Evolutionary conservation across 2,329 filamentous ascomycete species (phyloP).

Genomic region (Aspergillus sp.): DNA sequence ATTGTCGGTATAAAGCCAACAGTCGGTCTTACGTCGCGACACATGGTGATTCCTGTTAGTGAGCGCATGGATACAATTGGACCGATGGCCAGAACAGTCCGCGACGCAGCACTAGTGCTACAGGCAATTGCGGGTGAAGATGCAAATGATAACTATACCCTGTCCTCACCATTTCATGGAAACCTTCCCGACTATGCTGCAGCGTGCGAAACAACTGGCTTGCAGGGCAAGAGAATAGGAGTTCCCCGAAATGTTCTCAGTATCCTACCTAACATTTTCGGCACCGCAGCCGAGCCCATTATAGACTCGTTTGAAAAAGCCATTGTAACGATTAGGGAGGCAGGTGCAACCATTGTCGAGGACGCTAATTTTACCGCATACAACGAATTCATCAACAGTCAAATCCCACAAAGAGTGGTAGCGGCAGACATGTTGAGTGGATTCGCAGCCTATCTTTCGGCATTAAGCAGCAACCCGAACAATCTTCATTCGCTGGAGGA

Average conservation of each 20-base stretch:
- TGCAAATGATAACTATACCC: conserved; percentile 57
- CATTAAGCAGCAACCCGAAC: conserved; percentile 59
- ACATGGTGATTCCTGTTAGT: conserved; percentile 64
- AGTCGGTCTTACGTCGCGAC: conserved; percentile 60
- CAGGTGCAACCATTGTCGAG: conserved; percentile 62
- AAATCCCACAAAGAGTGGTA: conserved; percentile 44
- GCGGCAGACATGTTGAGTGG: conserved; percentile 61
- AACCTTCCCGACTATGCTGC: conserved; percentile 60
- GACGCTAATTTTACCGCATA: conserved; percentile 59
- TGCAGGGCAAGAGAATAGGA: conserved; percentile 62
- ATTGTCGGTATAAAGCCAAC: conserved; percentile 69
- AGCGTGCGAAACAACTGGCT: conserved; percentile 54
- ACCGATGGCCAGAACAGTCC: conserved; percentile 59
- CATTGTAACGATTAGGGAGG: conserved; percentile 52
- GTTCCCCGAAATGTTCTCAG: conserved; percentile 61
- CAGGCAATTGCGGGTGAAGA: conserved; percentile 60
- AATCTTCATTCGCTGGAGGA: conserved; percentile 54
- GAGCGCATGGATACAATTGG: conserved; percentile 58
- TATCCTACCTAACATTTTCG: conserved; percentile 28
- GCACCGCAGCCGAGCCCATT: conserved; percentile 40
- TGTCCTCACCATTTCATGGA: conserved; percentile 55
- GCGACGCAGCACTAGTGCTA: conserved; percentile 58
- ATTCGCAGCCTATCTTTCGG: conserved; percentile 55
- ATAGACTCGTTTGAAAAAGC: conserved; percentile 58
- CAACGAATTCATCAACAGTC: conserved; percentile 43